Evolutionary conservation across 768 basidiomycete species (phyloP).

Genomic region (Tylopilus cervinicoccineus): DNA sequence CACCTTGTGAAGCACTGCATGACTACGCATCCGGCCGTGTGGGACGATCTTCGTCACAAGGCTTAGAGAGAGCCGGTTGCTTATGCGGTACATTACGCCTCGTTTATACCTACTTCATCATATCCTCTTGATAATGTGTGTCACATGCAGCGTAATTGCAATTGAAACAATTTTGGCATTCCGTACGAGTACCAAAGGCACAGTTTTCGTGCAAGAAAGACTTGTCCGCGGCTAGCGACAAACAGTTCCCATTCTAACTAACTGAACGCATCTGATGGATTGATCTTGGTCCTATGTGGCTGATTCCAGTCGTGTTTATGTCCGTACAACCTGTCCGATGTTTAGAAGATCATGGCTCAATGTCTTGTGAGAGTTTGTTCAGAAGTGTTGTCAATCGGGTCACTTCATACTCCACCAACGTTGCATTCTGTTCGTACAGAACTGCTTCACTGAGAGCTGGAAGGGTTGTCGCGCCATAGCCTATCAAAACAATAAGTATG

Average conservation of each 20-base stretch:
- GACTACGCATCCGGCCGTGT: slow-evolving; percentile 45
- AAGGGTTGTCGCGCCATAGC: slow-evolving; percentile 82
- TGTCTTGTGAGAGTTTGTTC: slow-evolving; percentile 43
- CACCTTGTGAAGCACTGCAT: slow-evolving; percentile 47
- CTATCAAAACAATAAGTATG: slow-evolving; percentile 30
- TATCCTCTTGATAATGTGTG: slow-evolving; percentile 15
- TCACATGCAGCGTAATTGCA: slow-evolving; percentile 6
- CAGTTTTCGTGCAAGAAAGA: no score
- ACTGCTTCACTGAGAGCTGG: slow-evolving; percentile 79
- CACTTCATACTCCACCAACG: slow-evolving; percentile 58
- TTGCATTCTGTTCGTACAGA: slow-evolving; percentile 59
- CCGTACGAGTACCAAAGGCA: neutral
- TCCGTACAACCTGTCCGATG: neutral
- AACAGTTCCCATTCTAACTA: no score
- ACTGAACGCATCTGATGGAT: no score
- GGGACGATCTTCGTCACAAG: slow-evolving; percentile 38
- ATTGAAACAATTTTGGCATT: neutral
- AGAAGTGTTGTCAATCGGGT: slow-evolving; percentile 51
- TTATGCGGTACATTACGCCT: slow-evolving; percentile 4
- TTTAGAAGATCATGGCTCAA: slow-evolving; percentile 11
- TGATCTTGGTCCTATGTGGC: no score
- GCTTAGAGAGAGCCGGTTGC: neutral
- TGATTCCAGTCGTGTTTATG: neutral
- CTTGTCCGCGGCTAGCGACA: no score
- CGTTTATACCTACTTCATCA: slow-evolving; percentile 8